Conservation (phyloP, 1,284 basidiomycete species). For the Tilletia setariae region DNA sequence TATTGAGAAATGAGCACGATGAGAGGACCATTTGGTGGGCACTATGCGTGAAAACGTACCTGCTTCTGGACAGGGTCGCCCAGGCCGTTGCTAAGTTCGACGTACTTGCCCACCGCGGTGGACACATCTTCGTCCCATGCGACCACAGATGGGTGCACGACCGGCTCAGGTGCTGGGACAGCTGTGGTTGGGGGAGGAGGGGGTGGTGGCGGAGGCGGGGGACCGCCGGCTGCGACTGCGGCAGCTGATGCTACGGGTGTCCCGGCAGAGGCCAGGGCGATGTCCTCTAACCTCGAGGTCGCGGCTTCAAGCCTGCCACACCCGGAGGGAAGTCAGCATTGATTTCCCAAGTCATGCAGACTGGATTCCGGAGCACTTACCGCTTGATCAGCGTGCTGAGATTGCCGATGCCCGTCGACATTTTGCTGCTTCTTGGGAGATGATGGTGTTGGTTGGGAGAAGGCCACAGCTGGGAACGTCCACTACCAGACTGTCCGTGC, state of each 20-base stretch:
- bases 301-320: constrained; percentile 67
- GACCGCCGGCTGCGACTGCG: constrained; percentile 10
- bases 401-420: constrained; percentile 42
- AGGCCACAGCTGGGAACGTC: neutral
- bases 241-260: constrained; percentile 12
- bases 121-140: constrained; percentile 75
- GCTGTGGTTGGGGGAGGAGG: constrained; percentile 16
- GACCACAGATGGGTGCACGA: constrained; percentile 60
- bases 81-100: constrained; percentile 71
- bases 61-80: constrained; percentile 65
- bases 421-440: neutral
- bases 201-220: neutral
- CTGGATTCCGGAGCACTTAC: constrained; percentile 21
- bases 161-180: constrained; percentile 17
- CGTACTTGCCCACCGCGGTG: constrained; percentile 70
- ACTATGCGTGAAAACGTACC: constrained; percentile 16
- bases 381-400: constrained; percentile 50
- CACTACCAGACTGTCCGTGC: too few species aligned
- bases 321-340: neutral
- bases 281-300: constrained; percentile 88
- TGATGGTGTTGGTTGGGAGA: constrained; percentile 26
- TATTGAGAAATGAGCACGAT: neutral
- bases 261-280: constrained; percentile 61
- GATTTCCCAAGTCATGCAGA: neutral
- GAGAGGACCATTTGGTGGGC: neutral